Base-by-base conservation (phyloP, 1,284 basidiomycete species). In the Schizopora paradoxa region DNA sequence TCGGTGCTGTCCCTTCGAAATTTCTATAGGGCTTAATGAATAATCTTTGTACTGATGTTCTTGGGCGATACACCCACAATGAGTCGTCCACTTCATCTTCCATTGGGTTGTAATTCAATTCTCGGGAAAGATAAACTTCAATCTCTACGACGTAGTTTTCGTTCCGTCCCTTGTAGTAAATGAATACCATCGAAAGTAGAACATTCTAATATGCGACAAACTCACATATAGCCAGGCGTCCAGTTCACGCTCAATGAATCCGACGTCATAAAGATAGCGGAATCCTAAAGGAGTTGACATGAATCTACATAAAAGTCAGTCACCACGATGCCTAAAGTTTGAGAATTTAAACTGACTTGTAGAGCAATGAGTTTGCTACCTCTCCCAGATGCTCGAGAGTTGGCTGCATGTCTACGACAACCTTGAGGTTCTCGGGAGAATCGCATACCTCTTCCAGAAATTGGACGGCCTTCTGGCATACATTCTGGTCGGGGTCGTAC, bases 251-350 rank as follows among this genome's bases (percentile, higher is more conserved):
- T 93, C 86, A 48, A 99, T 94, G 59, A 96, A 98, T 14, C 88
- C 86, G 18, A 90, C 85, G 52, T 92, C 86, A 58, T 88, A 87
- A 3, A 99, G 74, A 62, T 95, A 98, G 2, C 82, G 77, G 61
- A 98, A 96, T 0, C 96, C 96, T 47, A 88, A 82, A 0, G 91
- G 79, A 0, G 92, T 97, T 2, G 94, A 96, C 71, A 99, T 86
- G 64, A 98, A 98, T 58, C 91, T 96, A 52, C 23, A 47, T 23
- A 19, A 42, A 26, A n/a, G 33, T 7, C 27, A 28, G 45, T 29
- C 26, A 4, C 22, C 6, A n/a, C 25, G 13, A 6, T n/a, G n/a
- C 5, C 18, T n/a, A n/a, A 16, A 28, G 31, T n/a, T 2, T 10
- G n/a, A 16, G 18, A 16, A 21, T 13, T 29, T 29, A 16, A 27